A percentile compares a stretch with the other conserved stretches of the same genome.
Evolutionary conservation across 2,329 filamentous ascomycete genomes (phyloP).

Genomic region (Fusarium sp.): DNA sequence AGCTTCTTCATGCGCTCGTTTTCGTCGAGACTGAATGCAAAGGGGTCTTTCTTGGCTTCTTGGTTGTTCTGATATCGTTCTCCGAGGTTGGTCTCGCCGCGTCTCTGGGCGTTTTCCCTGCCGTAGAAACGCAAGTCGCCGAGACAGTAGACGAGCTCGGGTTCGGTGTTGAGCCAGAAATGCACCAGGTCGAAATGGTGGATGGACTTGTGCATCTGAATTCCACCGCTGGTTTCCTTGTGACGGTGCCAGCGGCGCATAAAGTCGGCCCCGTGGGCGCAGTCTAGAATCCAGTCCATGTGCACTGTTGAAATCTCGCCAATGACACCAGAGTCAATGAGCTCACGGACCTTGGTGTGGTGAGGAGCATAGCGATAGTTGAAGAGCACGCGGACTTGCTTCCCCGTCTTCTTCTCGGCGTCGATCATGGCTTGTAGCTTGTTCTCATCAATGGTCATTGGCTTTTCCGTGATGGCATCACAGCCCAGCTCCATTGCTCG

Average conservation of each 20-base stretch:
- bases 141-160: constrained; percentile 64
- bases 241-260: constrained; percentile 71
- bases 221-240: constrained; percentile 66
- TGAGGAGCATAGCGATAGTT: constrained; percentile 72
- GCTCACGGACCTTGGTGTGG: constrained; percentile 66
- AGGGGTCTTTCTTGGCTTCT: constrained; percentile 62
- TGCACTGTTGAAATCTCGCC: constrained; percentile 66
- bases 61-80: constrained; percentile 59
- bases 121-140: constrained; percentile 69
- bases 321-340: constrained; percentile 63
- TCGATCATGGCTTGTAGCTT: constrained; percentile 59
- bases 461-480: constrained; percentile 69
- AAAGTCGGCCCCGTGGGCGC: constrained; percentile 68
- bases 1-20: constrained; percentile 63
- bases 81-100: constrained; percentile 62
- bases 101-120: constrained; percentile 65
- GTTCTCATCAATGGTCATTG: constrained; percentile 69
- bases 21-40: constrained; percentile 63
- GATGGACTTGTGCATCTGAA: constrained; percentile 70
- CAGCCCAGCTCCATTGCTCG: constrained; percentile 67
- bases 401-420: constrained; percentile 45
- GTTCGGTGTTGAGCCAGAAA: constrained; percentile 67
- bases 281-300: constrained; percentile 71
- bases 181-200: constrained; percentile 71
- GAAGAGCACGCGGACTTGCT: constrained; percentile 66